Conservation (phyloP, 371 early-diverging fungal species). For the Choanephora cucurbitarum region DNA sequence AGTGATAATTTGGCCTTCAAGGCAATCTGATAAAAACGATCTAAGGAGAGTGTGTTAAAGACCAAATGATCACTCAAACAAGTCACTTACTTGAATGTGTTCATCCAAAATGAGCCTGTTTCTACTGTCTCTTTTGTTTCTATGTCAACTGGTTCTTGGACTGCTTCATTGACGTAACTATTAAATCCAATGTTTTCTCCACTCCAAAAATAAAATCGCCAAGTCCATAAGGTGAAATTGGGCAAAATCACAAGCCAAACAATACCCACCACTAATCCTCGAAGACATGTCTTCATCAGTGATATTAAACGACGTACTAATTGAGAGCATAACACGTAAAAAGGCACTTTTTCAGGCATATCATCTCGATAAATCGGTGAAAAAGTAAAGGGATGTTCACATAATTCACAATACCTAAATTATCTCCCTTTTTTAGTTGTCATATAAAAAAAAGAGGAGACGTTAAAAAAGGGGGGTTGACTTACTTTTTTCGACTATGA, state of each 20-base stretch:
- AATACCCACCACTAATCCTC: conserved; percentile 55
- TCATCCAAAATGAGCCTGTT: not conserved
- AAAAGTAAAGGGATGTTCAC: conserved; percentile 80
- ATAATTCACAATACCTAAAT: conserved; percentile 83
- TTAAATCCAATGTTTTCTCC: conserved; percentile 48
- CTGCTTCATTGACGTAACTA: not conserved
- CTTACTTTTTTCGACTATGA: conserved; percentile 73
- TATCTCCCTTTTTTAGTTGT: not conserved
- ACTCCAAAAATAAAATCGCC: conserved; percentile 78
- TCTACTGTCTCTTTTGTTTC: not conserved
- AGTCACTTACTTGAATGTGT: conserved; percentile 4
- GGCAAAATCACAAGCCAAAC: conserved; percentile 84
- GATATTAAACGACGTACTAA: conserved; percentile 42
- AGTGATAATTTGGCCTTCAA: conserved; percentile 83
- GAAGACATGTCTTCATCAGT: conserved; percentile 30
- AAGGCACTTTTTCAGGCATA: conserved; percentile 72
- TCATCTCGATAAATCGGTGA: conserved; percentile 73
- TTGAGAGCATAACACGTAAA: conserved; percentile 51
- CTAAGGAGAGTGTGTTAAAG: no score
- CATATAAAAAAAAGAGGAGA: not conserved
- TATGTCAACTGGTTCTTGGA: not conserved
- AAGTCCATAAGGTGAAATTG: conserved; percentile 75
- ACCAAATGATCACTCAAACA: no score
- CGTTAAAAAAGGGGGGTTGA: not conserved
- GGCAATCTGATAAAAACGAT: conserved; percentile 72